Conservation (phyloP, 2,329 filamentous ascomycete genomes). For the Neofusicoccum cordaticola region DNA sequence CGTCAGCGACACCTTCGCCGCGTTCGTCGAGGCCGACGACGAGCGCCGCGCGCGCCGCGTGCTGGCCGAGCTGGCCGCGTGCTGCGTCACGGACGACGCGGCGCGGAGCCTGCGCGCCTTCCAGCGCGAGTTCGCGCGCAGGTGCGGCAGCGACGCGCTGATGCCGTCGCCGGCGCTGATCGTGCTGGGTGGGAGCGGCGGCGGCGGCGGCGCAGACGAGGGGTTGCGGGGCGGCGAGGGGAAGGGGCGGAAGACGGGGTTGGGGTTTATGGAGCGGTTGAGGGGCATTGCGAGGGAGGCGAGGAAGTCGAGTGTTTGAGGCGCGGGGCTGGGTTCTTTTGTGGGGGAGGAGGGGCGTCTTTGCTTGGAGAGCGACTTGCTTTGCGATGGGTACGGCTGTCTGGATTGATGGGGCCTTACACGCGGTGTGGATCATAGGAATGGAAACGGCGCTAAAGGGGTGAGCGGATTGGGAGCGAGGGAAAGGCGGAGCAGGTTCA, state of each 20-base stretch:
- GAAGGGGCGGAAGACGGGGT: neutral
- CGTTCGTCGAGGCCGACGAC: slow-evolving; percentile 53
- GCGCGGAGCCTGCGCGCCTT: slow-evolving; percentile 28
- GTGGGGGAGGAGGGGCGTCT: too few relatives aligned
- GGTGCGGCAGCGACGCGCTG: neutral
- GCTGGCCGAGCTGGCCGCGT: slow-evolving; percentile 33
- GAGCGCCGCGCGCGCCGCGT: slow-evolving; percentile 32
- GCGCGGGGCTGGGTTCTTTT: too few relatives aligned
- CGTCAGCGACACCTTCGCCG: neutral
- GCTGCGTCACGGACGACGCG: slow-evolving; percentile 36
- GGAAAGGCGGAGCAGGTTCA: too few relatives aligned
- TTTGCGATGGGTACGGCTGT: too few relatives aligned
- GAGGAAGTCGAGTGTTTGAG: neutral
- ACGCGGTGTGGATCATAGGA: too few relatives aligned
- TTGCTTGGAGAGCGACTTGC: too few relatives aligned
- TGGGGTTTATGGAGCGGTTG: slow-evolving; percentile 32
- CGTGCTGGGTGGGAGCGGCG: neutral
- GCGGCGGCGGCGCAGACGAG: neutral
- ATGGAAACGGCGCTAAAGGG: too few relatives aligned
- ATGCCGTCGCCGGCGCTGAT: neutral
- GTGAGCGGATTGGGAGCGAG: too few relatives aligned
- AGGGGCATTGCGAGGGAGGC: slow-evolving; percentile 26
- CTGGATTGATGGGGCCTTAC: too few relatives aligned
- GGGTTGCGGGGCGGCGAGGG: slow-evolving; percentile 21
- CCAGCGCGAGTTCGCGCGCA: slow-evolving; percentile 10